Evolutionary conservation across 352 stramenopile genomes (phyloP), one percentile per base, ranked within the genome.

Genomic region (Globisporangium spiculum): DNA sequence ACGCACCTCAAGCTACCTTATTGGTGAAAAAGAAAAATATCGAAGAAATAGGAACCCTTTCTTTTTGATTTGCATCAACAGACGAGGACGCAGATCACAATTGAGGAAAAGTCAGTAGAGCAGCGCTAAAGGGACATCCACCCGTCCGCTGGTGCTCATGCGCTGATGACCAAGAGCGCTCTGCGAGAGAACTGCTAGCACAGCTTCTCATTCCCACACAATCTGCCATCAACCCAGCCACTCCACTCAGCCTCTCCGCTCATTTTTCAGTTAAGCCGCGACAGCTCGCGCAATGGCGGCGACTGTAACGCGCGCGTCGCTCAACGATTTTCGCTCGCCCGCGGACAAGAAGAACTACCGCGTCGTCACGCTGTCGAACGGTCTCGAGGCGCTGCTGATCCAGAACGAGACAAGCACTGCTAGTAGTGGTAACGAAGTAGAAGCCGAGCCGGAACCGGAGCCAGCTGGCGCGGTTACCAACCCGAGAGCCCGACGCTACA

Each of bases 271-370:
- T 7, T 20, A 46, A 18, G 4, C 12, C 38, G 12, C 38, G 38
- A 20, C 54, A 38, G 30, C 54, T n/a, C 4, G 30, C 20, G 24
- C 38, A n/a, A 72, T 73, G 18, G 44, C 44, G 53, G 55, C 60
- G 67, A 60, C 55, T 20, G 61, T 59, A 12, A 46, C 16, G 26
- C 34, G 24, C 44, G 27, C 50, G 36, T 79, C 69, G 74, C 67
- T 90, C 54, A 71, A 90, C 71, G 67, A 20, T 2, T 88, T 78
- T 63, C 84, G 79, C n/a, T 88, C 80, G 22, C 81, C 80, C 3
- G 69, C 65, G 26, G 88, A 95, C 73, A 79, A 72, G 41, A 94
- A 94, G 69, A 74, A 68, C 69, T 96, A 96, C 70, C 71, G 88
- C 27, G 67, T 91, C 20, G 24, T 94, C 56, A 83, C 69, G 48